Evolutionary conservation across 2,329 filamentous ascomycete genomes (phyloP).

Genomic region (Clonostachys chloroleuca): DNA sequence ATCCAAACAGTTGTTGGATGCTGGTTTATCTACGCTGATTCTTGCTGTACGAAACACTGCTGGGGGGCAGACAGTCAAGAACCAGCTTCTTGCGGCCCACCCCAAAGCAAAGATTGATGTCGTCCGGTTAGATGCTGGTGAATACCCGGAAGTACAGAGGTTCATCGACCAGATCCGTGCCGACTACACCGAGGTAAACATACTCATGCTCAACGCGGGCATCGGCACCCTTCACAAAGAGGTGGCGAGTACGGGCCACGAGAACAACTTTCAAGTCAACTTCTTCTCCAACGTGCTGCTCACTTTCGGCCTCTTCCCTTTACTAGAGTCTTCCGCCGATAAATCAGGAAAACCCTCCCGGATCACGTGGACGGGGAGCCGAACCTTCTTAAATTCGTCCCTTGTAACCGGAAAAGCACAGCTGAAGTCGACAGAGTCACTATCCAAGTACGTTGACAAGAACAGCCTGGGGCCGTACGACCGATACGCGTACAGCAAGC

Average conservation of each 20-base stretch:
- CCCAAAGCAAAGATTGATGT: slow-evolving; percentile 7
- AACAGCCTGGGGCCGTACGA: slow-evolving; percentile 11
- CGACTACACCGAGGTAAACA: slow-evolving; percentile 24
- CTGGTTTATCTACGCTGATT: slow-evolving; percentile 28
- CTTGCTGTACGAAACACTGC: slow-evolving; percentile 28
- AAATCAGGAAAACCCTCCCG: slow-evolving; percentile 9
- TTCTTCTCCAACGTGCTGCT: slow-evolving; percentile 28
- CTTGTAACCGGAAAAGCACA: background rate
- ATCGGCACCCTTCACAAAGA: slow-evolving; percentile 10
- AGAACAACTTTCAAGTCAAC: slow-evolving; percentile 33
- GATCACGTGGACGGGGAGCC: slow-evolving; percentile 20
- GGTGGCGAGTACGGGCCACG: slow-evolving; percentile 11
- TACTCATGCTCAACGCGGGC: slow-evolving; percentile 40
- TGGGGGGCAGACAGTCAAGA: slow-evolving; percentile 17
- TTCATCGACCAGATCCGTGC: slow-evolving; percentile 4
- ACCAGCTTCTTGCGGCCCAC: slow-evolving; percentile 3
- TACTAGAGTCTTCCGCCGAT: slow-evolving; percentile 16
- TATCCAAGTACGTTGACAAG: slow-evolving; percentile 21
- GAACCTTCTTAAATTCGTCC: slow-evolving; percentile 10
- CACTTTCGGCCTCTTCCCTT: slow-evolving; percentile 21
- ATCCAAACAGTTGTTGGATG: slow-evolving; percentile 24
- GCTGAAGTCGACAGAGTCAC: background rate
- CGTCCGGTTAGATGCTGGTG: slow-evolving; percentile 8
- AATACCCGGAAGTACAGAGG: slow-evolving; percentile 5
- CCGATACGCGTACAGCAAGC: slow-evolving; percentile 19